A percentile compares a stretch with the other conserved stretches of the same genome.
These are phyloP conservation scores for Thelonectria olida DNA, from an alignment of 2,329 filamentous ascomycete genomes.

Conservation along the genomic window DNA sequence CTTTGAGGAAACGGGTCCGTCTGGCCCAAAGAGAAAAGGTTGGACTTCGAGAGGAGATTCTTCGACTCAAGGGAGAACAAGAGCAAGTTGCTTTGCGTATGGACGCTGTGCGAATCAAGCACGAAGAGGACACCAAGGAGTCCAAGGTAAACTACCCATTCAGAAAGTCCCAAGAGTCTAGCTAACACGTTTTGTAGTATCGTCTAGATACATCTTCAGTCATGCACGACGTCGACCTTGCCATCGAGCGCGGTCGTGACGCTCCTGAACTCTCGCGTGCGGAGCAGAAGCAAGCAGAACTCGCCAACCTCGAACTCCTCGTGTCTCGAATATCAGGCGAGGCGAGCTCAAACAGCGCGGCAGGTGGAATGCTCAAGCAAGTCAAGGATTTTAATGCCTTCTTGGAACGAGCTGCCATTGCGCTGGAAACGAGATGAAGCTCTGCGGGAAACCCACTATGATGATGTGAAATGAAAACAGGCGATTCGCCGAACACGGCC, in stretches of 20 bases:
- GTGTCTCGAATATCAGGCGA: constrained; percentile 64
- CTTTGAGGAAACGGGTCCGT: constrained; percentile 65
- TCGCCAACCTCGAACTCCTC: constrained; percentile 66
- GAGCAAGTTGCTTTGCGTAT: constrained; percentile 70
- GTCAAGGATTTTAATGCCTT: constrained; percentile 71
- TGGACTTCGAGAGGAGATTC: constrained; percentile 66
- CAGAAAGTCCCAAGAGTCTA: rapidly evolving
- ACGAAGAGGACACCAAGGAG: constrained; percentile 63
- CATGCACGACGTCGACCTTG: constrained; percentile 71
- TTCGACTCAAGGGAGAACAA: constrained; percentile 65
- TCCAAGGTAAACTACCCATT: constrained; percentile 54
- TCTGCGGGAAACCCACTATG: constrained; percentile 9
- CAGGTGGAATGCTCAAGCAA: constrained; percentile 63
- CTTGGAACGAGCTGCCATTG: constrained; percentile 67
- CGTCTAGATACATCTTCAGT: constrained; percentile 64
- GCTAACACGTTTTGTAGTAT: constrained; percentile 42
- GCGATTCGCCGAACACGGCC: neutral
- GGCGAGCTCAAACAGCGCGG: constrained; percentile 58
- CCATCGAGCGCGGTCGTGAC: constrained; percentile 59
- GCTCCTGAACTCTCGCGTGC: constrained; percentile 57
- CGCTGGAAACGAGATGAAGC: constrained; percentile 58
- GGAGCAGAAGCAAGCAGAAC: constrained; percentile 58
- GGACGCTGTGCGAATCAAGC: constrained; percentile 68
- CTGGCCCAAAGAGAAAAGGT: constrained; percentile 67
- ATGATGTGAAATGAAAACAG: constrained; percentile 19